Conservation (phyloP, 2,329 filamentous ascomycete species). For the Sporothrix protearum region DNA sequence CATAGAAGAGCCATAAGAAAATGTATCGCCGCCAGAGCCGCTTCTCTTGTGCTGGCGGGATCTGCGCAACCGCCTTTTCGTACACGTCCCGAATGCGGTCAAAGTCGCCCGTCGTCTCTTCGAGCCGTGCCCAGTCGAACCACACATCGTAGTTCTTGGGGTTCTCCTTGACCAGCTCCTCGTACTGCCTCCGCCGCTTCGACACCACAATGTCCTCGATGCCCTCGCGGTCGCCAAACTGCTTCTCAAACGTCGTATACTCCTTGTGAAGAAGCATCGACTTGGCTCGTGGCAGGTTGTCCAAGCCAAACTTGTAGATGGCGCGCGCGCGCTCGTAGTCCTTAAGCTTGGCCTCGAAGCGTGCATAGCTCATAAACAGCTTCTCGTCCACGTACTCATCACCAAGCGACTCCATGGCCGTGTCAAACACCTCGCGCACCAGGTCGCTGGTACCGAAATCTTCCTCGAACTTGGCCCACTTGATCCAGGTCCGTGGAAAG, state of each 20-base stretch:
- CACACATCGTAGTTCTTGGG: conserved; percentile 95
- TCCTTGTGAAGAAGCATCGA: conserved; percentile 83
- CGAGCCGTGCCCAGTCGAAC: conserved; percentile 91
- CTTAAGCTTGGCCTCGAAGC: conserved; percentile 90
- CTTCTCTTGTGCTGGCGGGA: conserved; percentile 94
- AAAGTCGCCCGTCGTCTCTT: conserved; percentile 77
- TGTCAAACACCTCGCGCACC: conserved; percentile 87
- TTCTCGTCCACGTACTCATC: conserved; percentile 96
- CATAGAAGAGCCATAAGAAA: conserved; percentile 97
- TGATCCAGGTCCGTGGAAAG: conserved; percentile 95
- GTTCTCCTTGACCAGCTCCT: conserved; percentile 90
- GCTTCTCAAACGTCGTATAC: conserved; percentile 97
- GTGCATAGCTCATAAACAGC: conserved; percentile 91
- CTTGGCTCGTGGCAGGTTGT: conserved; percentile 83
- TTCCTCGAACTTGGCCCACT: conserved; percentile 96
- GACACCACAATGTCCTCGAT: conserved; percentile 95
- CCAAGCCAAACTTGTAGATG: conserved; percentile 95
- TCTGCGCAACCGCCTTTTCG: conserved; percentile 90
- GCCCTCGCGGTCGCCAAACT: conserved; percentile 88
- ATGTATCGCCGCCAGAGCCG: conserved; percentile 96
- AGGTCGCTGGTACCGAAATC: conserved; percentile 88
- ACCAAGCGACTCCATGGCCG: conserved; percentile 81
- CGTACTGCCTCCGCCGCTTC: conserved; percentile 88
- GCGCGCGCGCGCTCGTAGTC: conserved; percentile 90
- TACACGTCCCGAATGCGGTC: conserved; percentile 89